Base-by-base conservation (phyloP, 2,329 filamentous ascomycete genomes). In the Phaeomoniella chlamydospora region DNA sequence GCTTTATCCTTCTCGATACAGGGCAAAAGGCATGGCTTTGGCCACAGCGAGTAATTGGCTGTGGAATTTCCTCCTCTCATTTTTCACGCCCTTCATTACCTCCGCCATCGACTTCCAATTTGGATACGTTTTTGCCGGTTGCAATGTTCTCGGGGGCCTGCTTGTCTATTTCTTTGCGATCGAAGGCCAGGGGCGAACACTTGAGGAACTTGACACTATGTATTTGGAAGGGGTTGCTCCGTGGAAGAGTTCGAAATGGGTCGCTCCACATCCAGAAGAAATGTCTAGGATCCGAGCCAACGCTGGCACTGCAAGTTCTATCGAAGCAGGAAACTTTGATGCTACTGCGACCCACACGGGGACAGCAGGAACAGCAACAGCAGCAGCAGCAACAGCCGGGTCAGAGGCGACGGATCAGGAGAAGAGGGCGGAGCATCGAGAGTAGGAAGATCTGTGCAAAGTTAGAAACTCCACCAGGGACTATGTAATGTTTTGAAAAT, bases 171-270 rank as follows among this genome's bases (percentile, higher is more conserved):
- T 79, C 58, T 77, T 85, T 53, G 80, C 80, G 48, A 68, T 85
- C 12, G 72, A 80, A 33, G 80, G 34, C 3, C 41, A 41, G 9
- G 80, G 77, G 36, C 70, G 80, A 4, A 77, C 73, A 0, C 65
- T 88, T 2, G 82, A 88, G 58, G 80, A 87, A 53, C 80, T 88
- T 37, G 82, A 88, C 47, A 78, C 74, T 33, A 81, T 82, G 77
- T 86, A 85, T 44, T 64, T 82, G 22, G 62, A 77, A 34, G 60
- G 61, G 16, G 74, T 83, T 13, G 70, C 61, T 44, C 76, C 79
- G 0, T 72, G 71, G 59, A 39, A 45, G 36, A 41, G 37, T 18
- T 16, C 17, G 3, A 37, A 37, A 10, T 46, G 45, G 44, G 35
- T 41, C 1, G 29, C 41, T n/a, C 41, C 44, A 4, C 37, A 42